Evolutionary conservation across 2,329 filamentous ascomycete genomes (phyloP).

Genomic region (Chaetothyriales sp.): DNA sequence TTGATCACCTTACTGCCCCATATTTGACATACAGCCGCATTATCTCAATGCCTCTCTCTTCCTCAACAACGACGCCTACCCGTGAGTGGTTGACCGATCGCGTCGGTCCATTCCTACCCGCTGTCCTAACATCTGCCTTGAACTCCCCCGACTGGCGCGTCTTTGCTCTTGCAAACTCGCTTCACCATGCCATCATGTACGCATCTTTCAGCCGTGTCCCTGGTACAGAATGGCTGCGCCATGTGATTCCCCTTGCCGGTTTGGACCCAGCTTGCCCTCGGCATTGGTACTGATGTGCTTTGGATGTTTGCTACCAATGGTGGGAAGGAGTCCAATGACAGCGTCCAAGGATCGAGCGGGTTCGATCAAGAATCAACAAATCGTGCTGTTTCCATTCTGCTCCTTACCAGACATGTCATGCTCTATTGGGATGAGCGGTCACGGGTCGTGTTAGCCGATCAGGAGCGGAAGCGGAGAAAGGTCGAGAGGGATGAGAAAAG

Average conservation of each 20-base stretch:
- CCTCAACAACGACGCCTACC: slow-evolving; percentile 1
- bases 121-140: neutral
- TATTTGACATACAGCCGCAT: slow-evolving; percentile 20
- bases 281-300: slow-evolving; percentile 12
- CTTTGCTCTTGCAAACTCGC: slow-evolving; percentile 19
- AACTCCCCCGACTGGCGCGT: slow-evolving; percentile 17
- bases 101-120: neutral
- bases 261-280: slow-evolving; percentile 12
- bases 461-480: slow-evolving; percentile 3
- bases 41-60: slow-evolving; percentile 4
- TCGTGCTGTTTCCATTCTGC: slow-evolving; percentile 4
- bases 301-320: neutral
- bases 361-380: slow-evolving; percentile 3
- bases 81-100: neutral
- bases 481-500: slow-evolving; percentile 1
- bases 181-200: slow-evolving; percentile 22
- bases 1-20: slow-evolving; percentile 22
- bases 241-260: slow-evolving; percentile 15
- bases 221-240: slow-evolving; percentile 11
- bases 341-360: neutral
- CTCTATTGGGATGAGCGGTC: slow-evolving; percentile 2
- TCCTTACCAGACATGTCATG: slow-evolving; percentile 7
- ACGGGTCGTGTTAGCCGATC: too few relatives aligned
- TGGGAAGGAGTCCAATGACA: neutral
- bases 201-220: slow-evolving; percentile 18